These are phyloP conservation scores for Neonectria faginata DNA, from an alignment of 2,329 filamentous ascomycete genomes.

Conservation along the genomic window DNA sequence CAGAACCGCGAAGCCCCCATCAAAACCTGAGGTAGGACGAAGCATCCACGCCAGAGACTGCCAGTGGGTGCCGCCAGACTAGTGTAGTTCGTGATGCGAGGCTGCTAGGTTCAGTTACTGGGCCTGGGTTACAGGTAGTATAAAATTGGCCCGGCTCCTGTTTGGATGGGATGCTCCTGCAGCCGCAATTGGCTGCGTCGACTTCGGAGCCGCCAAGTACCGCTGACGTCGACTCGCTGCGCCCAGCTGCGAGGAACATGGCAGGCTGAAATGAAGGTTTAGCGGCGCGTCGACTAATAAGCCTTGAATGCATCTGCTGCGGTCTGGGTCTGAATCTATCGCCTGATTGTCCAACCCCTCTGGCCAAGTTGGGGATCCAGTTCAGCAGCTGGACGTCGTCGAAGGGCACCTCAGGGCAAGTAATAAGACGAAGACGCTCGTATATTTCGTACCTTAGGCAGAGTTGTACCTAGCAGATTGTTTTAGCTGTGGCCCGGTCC, in stretches of 20 bases:
- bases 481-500: background rate
- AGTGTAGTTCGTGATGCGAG: constrained; percentile 11
- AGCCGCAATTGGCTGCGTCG: constrained; percentile 34
- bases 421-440: background rate
- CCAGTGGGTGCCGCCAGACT: constrained; percentile 19
- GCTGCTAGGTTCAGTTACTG: background rate
- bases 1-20: constrained; percentile 13
- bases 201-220: constrained; percentile 38
- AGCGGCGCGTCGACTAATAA: background rate
- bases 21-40: constrained; percentile 1
- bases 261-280: background rate
- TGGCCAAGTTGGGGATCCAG: background rate
- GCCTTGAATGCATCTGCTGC: background rate
- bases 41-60: constrained; percentile 11
- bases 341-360: background rate
- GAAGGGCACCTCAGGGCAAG: background rate
- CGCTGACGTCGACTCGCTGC: constrained; percentile 13
- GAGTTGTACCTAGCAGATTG: background rate
- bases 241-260: background rate
- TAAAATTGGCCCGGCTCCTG: constrained; percentile 1
- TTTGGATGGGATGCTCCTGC: constrained; percentile 27
- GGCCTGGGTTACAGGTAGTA: constrained; percentile 3
- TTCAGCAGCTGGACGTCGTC: background rate
- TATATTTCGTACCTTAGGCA: background rate
- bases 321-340: background rate